Percentiles rank a stretch among this genome's conserved stretches.
These are phyloP conservation scores for Fusarium begoniae DNA, from an alignment of 2,329 filamentous ascomycete species.

Conservation along the genomic window DNA sequence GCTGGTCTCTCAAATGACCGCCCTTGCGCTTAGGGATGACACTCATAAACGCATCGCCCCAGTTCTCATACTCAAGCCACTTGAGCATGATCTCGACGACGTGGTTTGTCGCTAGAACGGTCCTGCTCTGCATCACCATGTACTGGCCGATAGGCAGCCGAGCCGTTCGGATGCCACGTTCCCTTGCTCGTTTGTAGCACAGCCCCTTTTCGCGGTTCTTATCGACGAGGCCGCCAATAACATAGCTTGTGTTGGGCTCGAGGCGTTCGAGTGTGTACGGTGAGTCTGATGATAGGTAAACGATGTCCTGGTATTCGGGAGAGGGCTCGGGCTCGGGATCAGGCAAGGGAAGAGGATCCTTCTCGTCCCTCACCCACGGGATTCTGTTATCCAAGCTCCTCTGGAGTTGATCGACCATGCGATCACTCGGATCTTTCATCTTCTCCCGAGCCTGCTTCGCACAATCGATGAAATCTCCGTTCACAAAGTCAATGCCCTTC, in stretches of 20 bases:
- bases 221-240: slow-evolving; percentile 94
- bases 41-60: slow-evolving; percentile 86
- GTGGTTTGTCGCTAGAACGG: slow-evolving; percentile 92
- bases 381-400: slow-evolving; percentile 44
- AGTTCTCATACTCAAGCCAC: slow-evolving; percentile 91
- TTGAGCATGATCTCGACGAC: slow-evolving; percentile 96
- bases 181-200: slow-evolving; percentile 83
- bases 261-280: slow-evolving; percentile 82
- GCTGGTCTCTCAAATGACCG: slow-evolving; percentile 67
- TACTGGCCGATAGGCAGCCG: slow-evolving; percentile 95
- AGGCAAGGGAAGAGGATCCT: slow-evolving; percentile 47
- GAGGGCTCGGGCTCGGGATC: slow-evolving; percentile 46
- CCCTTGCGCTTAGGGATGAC: slow-evolving; percentile 94
- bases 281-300: slow-evolving; percentile 95
- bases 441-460: slow-evolving; percentile 70
- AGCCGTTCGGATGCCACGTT: slow-evolving; percentile 83
- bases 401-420: slow-evolving; percentile 67
- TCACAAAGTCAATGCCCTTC: slow-evolving; percentile 79
- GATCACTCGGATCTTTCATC: slow-evolving; percentile 70
- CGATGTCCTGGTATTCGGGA: slow-evolving; percentile 59
- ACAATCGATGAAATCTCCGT: slow-evolving; percentile 77
- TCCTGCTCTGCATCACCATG: slow-evolving; percentile 87
- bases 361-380: slow-evolving; percentile 46
- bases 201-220: slow-evolving; percentile 96
- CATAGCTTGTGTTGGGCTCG: slow-evolving; percentile 88